phyloP scores from a whole-genome alignment of 305 asterid genomes.

The Fraxinus paxiana region DNA sequence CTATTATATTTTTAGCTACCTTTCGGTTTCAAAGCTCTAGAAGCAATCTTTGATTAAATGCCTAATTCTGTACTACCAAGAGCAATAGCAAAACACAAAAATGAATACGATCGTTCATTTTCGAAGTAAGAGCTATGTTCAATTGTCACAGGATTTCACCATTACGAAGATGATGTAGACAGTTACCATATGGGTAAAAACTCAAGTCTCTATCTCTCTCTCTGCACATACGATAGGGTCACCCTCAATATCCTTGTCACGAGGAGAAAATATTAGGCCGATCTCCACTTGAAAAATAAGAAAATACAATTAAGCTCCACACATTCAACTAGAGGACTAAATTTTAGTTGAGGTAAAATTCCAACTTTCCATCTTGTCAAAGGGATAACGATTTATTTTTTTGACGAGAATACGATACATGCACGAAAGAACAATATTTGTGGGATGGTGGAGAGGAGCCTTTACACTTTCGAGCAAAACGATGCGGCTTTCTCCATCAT shows the following conservation, averaged over 20 bases:
- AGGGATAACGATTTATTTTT: slow-evolving; percentile 14
- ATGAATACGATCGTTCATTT: background rate
- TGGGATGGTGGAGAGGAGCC: slow-evolving; percentile 36
- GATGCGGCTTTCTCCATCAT: slow-evolving; percentile 52
- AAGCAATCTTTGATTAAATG: background rate
- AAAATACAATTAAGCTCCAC: background rate
- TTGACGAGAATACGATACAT: slow-evolving; percentile 21
- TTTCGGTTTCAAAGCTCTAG: slow-evolving; percentile 31
- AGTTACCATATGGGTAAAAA: background rate
- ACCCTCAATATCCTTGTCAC: background rate
- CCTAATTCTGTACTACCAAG: background rate
- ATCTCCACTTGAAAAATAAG: slow-evolving; percentile 13
- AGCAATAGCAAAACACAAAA: background rate
- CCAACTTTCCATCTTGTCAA: slow-evolving; percentile 42
- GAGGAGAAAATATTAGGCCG: background rate
- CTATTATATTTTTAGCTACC: background rate
- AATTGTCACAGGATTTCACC: background rate
- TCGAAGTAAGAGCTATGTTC: background rate
- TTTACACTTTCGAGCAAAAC: slow-evolving; percentile 52
- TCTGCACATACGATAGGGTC: background rate
- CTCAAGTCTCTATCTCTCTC: background rate
- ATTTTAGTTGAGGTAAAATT: slow-evolving; percentile 17
- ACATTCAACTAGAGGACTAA: slow-evolving; percentile 4
- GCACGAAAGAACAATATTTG: slow-evolving; percentile 21
- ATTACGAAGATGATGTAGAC: background rate